A percentile compares a stretch with the other conserved stretches of the same genome.
phyloP scores from a whole-genome alignment of 345 rosid species.

The Cardamine occulta region DNA sequence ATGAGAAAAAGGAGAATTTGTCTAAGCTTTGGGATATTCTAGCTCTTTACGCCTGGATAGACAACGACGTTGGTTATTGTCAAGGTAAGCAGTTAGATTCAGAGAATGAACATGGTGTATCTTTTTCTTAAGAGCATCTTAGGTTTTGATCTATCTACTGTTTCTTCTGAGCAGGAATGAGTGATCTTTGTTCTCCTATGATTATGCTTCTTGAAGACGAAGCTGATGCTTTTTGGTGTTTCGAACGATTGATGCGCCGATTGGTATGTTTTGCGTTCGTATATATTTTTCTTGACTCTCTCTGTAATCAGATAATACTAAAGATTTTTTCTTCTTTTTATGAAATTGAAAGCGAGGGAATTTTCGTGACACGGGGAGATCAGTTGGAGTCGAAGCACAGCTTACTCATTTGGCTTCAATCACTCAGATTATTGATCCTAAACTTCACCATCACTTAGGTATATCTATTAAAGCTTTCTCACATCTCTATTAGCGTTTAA shows the following conservation, averaged over 20 bases:
- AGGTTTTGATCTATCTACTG: conserved; percentile 13
- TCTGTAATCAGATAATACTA: not conserved
- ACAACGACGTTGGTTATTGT: conserved; percentile 89
- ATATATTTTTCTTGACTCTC: conserved; percentile 3
- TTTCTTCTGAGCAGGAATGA: conserved; percentile 72
- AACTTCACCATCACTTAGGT: conserved; percentile 98
- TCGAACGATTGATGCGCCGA: conserved; percentile 95
- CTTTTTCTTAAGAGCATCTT: not conserved
- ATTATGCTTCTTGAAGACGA: conserved; percentile 90
- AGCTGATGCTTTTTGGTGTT: conserved; percentile 99
- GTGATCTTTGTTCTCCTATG: conserved; percentile 99
- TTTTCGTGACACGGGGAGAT: conserved; percentile 85
- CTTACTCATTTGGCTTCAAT: conserved; percentile 85
- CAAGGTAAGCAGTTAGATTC: conserved; percentile 61
- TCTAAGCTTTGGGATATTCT: conserved; percentile 97
- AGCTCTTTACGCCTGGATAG: conserved; percentile 95
- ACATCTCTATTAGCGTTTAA: not conserved
- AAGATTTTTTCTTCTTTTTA: not conserved
- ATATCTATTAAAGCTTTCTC: conserved; percentile 28
- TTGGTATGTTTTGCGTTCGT: conserved; percentile 54
- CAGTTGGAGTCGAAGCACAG: conserved; percentile 93
- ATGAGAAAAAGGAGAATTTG: conserved; percentile 85
- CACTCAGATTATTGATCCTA: conserved; percentile 95
- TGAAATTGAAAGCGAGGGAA: conserved; percentile 71
- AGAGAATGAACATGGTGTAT: not conserved